Evolutionary conservation across 257 asterid species (phyloP).

Genomic region (Scutellaria galericulata): DNA sequence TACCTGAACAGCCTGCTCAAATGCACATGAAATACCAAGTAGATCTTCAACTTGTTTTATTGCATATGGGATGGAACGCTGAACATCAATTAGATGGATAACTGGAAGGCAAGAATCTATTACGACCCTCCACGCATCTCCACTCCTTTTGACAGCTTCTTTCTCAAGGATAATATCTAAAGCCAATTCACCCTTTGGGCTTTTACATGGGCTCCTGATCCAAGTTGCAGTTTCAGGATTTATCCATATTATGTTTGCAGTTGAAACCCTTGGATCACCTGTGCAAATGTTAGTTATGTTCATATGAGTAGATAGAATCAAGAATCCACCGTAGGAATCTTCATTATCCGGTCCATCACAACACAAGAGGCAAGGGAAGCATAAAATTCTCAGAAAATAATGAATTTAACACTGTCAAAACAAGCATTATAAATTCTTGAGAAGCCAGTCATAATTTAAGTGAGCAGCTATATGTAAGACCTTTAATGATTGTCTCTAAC

Average conservation of each 20-base stretch:
- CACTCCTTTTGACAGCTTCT: slow-evolving; percentile 76
- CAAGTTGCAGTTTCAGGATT: slow-evolving; percentile 77
- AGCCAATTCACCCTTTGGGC: slow-evolving; percentile 79
- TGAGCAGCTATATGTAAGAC: slow-evolving; percentile 42
- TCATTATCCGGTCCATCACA: slow-evolving; percentile 28
- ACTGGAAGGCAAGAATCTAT: slow-evolving; percentile 93
- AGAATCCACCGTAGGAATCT: slow-evolving; percentile 21
- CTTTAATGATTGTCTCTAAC: slow-evolving; percentile 84
- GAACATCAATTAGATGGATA: slow-evolving; percentile 76
- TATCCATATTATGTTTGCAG: slow-evolving; percentile 70
- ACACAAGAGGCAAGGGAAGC: slow-evolving; percentile 15
- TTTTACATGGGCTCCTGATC: slow-evolving; percentile 70
- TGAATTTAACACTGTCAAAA: slow-evolving; percentile 14
- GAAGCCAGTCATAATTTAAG: slow-evolving; percentile 22
- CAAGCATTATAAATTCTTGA: slow-evolving; percentile 17
- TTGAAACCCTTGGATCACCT: slow-evolving; percentile 92
- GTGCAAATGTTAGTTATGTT: slow-evolving; percentile 25
- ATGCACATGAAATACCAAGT: slow-evolving; percentile 97
- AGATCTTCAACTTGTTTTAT: slow-evolving; percentile 91
- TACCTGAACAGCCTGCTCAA: slow-evolving; percentile 99
- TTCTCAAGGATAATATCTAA: slow-evolving; percentile 80
- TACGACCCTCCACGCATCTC: slow-evolving; percentile 93
- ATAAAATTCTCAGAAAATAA: slow-evolving; percentile 1
- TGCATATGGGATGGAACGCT: slow-evolving; percentile 79
- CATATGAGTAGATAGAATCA: slow-evolving; percentile 21